Conservation (phyloP, 1,284 basidiomycete species). For the Apiotrichum sp. region DNA sequence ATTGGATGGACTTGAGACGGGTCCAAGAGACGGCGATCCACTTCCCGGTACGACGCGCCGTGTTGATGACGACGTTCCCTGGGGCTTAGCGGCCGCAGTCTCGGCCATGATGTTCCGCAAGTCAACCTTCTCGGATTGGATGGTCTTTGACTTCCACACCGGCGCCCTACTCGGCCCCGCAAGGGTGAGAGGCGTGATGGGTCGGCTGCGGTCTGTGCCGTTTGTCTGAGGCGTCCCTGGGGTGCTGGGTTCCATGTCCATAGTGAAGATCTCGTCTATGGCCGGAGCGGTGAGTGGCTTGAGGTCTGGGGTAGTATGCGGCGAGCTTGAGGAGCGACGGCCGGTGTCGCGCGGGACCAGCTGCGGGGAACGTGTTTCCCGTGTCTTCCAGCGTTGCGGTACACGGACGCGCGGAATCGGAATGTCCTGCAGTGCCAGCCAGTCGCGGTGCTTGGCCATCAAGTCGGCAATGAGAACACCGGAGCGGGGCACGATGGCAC, state of each 20-base stretch:
- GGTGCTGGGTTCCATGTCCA: constrained; percentile 41
- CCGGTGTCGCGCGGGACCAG: constrained; percentile 51
- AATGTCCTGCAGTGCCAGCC: constrained; percentile 75
- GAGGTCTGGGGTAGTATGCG: constrained; percentile 16
- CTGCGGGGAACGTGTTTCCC: constrained; percentile 44
- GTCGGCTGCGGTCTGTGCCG: constrained; percentile 31
- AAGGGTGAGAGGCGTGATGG: constrained; percentile 51
- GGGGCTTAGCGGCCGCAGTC: constrained; percentile 37
- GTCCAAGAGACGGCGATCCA: background rate
- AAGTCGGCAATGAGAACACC: constrained; percentile 56
- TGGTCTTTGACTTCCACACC: constrained; percentile 51
- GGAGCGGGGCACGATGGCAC: constrained; percentile 62
- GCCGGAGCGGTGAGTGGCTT: constrained; percentile 26
- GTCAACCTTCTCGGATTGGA: constrained; percentile 55
- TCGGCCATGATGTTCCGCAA: constrained; percentile 83
- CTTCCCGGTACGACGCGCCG: constrained; percentile 9
- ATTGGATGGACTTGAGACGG: background rate
- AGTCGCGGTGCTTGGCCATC: constrained; percentile 63
- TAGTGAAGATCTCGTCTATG: constrained; percentile 46
- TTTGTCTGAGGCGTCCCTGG: constrained; percentile 13
- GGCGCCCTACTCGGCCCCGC: constrained; percentile 11
- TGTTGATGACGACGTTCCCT: constrained; percentile 20
- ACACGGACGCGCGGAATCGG: constrained; percentile 59
- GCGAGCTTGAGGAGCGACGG: constrained; percentile 16
- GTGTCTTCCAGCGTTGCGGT: constrained; percentile 44